Conservation (phyloP, 768 basidiomycete genomes). For the Trametes punicea region DNA sequence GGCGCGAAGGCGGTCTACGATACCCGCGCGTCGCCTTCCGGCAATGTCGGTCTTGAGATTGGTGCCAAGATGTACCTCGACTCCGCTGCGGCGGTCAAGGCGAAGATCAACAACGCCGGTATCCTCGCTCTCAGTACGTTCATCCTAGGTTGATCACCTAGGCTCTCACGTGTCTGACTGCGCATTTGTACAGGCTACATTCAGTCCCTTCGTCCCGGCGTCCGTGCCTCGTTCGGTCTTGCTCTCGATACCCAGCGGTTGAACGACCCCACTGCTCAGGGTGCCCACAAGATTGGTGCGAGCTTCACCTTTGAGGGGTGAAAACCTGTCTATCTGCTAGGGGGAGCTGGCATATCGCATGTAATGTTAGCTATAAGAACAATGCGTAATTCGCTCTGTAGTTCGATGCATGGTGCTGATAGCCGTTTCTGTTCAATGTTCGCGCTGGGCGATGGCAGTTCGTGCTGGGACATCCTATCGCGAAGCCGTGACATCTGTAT, state of each 20-base stretch:
- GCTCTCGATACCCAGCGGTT: conserved; percentile 93
- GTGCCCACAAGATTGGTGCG: conserved; percentile 81
- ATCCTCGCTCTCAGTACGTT: conserved; percentile 74
- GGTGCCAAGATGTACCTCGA: conserved; percentile 93
- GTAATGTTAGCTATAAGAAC: conserved; percentile 18
- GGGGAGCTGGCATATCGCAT: conserved; percentile 5
- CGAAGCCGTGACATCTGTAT: too few species aligned
- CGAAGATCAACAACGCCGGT: conserved; percentile 97
- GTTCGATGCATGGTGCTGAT: conserved; percentile 7
- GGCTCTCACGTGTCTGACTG: background rate
- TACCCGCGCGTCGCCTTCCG: conserved; percentile 81
- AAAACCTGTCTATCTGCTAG: conserved; percentile 13
- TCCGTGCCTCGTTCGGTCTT: conserved; percentile 90
- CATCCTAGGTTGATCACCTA: background rate
- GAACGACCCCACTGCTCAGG: conserved; percentile 59
- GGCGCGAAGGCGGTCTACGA: conserved; percentile 97
- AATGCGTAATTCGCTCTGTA: conserved; percentile 20
- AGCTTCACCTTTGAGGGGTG: conserved; percentile 65
- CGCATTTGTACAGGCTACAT: conserved; percentile 62
- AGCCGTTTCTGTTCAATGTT: background rate
- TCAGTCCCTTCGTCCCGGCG: conserved; percentile 89
- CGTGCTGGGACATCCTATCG: too few species aligned
- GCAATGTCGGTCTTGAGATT: conserved; percentile 82
- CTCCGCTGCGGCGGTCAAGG: conserved; percentile 89
- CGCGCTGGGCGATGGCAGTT: too few species aligned